Percentiles rank a stretch among this genome's conserved stretches.
These are phyloP conservation scores for Letharia columbiana DNA, from an alignment of 495 filamentous ascomycete species.

Conservation along the genomic window DNA sequence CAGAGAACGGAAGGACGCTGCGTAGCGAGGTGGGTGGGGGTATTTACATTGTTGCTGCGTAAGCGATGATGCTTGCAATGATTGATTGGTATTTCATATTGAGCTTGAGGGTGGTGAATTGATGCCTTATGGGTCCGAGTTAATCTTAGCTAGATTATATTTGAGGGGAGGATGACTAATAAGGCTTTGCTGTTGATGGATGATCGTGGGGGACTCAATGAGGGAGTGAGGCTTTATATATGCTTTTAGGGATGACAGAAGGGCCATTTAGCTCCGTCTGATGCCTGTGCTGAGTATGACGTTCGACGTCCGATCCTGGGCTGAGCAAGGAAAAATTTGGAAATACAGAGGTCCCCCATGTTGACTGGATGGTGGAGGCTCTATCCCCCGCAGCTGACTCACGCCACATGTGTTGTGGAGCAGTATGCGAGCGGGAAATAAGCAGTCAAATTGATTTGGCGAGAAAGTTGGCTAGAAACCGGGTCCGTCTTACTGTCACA, in stretches of 20 bases:
- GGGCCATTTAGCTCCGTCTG: background rate
- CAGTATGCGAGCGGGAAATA: background rate
- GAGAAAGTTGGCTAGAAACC: background rate
- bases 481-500: background rate
- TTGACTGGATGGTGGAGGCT: background rate
- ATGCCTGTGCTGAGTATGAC: background rate
- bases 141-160: background rate
- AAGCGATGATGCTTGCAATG: constrained; percentile 10
- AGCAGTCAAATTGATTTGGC: background rate
- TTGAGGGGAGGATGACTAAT: background rate
- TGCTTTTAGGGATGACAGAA: background rate
- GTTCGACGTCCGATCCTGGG: background rate
- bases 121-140: background rate
- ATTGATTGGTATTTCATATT: constrained; percentile 10
- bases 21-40: background rate
- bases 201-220: background rate
- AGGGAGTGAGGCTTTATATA: background rate
- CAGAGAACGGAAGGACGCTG: background rate
- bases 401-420: background rate
- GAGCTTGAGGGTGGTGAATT: background rate
- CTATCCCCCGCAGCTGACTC: background rate
- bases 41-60: background rate
- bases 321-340: background rate
- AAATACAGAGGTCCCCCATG: background rate
- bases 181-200: background rate